These are phyloP conservation scores for Pseudonitzschia multiseries DNA, from an alignment of 108 stramenopile species.

Conservation along the genomic window DNA sequence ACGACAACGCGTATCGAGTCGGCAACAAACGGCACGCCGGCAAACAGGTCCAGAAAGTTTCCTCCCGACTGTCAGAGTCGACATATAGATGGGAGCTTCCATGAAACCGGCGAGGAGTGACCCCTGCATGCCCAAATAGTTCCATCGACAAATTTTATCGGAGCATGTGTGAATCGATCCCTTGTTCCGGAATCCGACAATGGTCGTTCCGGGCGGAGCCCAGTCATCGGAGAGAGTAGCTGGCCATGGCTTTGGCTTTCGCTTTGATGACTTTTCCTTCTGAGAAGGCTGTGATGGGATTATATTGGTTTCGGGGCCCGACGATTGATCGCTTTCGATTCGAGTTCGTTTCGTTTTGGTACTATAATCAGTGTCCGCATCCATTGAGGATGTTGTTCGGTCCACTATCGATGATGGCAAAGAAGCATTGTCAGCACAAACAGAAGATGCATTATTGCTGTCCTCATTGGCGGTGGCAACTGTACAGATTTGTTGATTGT, in stretches of 20 bases:
- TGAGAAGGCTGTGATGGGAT: background rate
- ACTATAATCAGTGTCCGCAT: background rate
- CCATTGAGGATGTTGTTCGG: background rate
- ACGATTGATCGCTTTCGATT: conserved; percentile 12
- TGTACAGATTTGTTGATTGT: background rate
- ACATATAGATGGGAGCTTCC: conserved; percentile 53
- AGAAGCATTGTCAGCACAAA: background rate
- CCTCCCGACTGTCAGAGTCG: conserved; percentile 77
- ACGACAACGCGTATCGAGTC: conserved; percentile 36
- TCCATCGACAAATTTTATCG: conserved; percentile 85
- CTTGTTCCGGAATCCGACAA: conserved; percentile 28
- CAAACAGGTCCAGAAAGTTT: conserved; percentile 69
- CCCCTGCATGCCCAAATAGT: conserved; percentile 79
- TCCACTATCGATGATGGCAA: background rate
- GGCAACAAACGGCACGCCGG: conserved; percentile 82
- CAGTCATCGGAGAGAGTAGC: conserved; percentile 65
- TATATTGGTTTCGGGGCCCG: background rate
- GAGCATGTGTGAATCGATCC: conserved; percentile 46
- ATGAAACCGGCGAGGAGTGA: conserved; percentile 65
- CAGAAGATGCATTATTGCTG: background rate
- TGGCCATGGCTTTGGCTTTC: conserved; percentile 57
- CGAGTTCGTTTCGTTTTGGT: conserved; percentile 1
- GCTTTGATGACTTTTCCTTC: background rate
- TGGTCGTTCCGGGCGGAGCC: conserved; percentile 85
- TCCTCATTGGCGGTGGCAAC: background rate